These are phyloP conservation scores for Alternaria gaisen DNA, from an alignment of 2,329 filamentous ascomycete species.

Conservation along the genomic window DNA sequence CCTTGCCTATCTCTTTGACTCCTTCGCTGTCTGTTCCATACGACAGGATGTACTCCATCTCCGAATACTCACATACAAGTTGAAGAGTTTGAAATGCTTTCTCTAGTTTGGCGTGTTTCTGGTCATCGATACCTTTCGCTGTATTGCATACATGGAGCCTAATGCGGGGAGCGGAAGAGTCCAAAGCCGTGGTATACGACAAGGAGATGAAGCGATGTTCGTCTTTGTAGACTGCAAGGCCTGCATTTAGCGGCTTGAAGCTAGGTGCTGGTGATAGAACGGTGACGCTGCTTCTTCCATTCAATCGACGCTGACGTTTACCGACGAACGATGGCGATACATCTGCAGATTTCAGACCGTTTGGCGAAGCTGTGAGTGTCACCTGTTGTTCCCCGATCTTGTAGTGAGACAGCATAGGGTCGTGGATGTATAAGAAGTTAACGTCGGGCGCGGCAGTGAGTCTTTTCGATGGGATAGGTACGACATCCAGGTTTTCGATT, in stretches of 20 bases:
- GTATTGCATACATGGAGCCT: conserved; percentile 17
- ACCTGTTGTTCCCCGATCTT: neutral
- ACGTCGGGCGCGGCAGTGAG: conserved; percentile 1
- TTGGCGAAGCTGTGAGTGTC: conserved; percentile 6
- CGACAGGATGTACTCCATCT: conserved; percentile 12
- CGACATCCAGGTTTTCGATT: too few relatives aligned
- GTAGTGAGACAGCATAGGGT: conserved; percentile 11
- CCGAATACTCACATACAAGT: conserved; percentile 11
- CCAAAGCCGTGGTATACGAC: neutral
- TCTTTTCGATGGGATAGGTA: neutral
- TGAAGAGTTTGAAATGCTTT: neutral
- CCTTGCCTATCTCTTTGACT: neutral
- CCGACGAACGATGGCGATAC: too few relatives aligned
- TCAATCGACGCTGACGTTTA: neutral
- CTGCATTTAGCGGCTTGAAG: neutral
- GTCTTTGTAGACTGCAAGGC: conserved; percentile 28
- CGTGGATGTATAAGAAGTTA: conserved; percentile 17
- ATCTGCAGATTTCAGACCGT: too few relatives aligned
- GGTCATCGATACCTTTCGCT: conserved; percentile 12
- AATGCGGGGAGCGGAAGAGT: neutral
- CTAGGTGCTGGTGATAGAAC: neutral
- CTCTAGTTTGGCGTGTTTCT: neutral
- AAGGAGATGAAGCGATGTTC: conserved; percentile 27
- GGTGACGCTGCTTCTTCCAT: conserved; percentile 15
- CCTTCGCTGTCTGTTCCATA: conserved; percentile 4